These are phyloP conservation scores for Coccomyxa sp. DNA, from an alignment of 139 green algal species.

Conservation along the genomic window DNA sequence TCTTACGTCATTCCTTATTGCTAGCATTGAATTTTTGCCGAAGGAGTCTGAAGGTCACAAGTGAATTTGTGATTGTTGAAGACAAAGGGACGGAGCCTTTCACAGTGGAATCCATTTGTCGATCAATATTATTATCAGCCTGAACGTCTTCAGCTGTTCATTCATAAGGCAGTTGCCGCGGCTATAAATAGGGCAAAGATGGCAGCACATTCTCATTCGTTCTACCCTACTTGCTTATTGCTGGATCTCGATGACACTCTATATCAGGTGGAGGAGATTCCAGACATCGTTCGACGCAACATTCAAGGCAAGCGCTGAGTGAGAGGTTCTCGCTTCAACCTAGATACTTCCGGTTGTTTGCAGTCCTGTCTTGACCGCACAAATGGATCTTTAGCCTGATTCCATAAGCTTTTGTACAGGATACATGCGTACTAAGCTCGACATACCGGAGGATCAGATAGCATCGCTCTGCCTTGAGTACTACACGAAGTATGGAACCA, in stretches of 20 bases:
- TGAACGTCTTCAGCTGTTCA: no score
- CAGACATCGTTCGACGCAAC: slow-evolving; percentile 39
- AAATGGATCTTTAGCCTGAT: neutral
- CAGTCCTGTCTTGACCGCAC: neutral
- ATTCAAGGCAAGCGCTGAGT: slow-evolving; percentile 37
- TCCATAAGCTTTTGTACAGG: slow-evolving; percentile 7
- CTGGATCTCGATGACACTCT: slow-evolving; percentile 64
- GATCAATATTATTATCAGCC: no score
- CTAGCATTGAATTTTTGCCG: no score
- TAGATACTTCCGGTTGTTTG: no score
- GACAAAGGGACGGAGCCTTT: no score
- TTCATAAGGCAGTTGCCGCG: no score
- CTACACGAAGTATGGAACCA: slow-evolving; percentile 68
- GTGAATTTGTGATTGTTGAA: no score
- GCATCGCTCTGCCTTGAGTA: slow-evolving; percentile 32
- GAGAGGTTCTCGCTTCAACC: neutral
- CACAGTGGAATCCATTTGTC: no score
- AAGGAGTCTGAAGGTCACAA: no score
- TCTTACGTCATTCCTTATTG: no score
- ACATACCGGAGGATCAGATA: slow-evolving; percentile 40
- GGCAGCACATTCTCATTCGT: no score
- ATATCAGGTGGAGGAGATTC: slow-evolving; percentile 36
- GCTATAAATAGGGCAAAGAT: no score
- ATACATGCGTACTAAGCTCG: slow-evolving; percentile 59
- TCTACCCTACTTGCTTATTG: slow-evolving; percentile 18